Base-by-base conservation (phyloP, 805 yeast genomes). In the Monosporozyma servazzii region DNA sequence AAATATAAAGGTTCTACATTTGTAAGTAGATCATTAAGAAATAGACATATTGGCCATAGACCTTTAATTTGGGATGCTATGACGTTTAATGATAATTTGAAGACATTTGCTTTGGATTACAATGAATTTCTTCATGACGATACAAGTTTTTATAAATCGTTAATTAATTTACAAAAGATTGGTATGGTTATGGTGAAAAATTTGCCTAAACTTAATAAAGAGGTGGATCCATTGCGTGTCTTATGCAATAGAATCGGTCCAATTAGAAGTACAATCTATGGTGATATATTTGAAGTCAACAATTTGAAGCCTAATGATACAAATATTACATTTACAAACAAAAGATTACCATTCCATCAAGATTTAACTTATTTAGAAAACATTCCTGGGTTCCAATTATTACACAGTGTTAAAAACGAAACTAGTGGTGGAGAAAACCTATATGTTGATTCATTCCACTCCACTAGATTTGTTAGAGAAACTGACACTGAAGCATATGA, bases 361-460 rank as follows among this genome's bases (percentile, higher is more conserved):
- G 93, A 86, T 60, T 71, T 86, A 25, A 72, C 81, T 45, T 86
- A 85, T 67, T 81, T 84, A 61, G 90, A 86, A 63, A 80, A 88
- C 10, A 90, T 90, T 2, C 95, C 95, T 1, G 91, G 91, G 0
- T 68, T 86, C 44, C 90, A 86, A 64, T 63, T 84, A 40, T 71
- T 86, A 44, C 93, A 86, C 58, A 74, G 58, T 68, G 76, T 11
- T 40, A 51, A n/a, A 57, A 58, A 39, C 58, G 9, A 89, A 88
- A 11, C 91, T 89, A 10, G 86, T 82, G 56, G 54, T 36, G 54
- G 54, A 27, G 54, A 50, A 40, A 82, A 79, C 47, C 65, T 81
- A 11, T 86, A 83, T 69, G 79, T 80, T 11, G 95, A 86, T 64
- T 78, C 87, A 2, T 84, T 80, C 62, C 70, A 77, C 13, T 89